These are phyloP conservation scores for Immersiella caudata DNA, from an alignment of 495 filamentous ascomycete genomes.

Conservation along the genomic window DNA sequence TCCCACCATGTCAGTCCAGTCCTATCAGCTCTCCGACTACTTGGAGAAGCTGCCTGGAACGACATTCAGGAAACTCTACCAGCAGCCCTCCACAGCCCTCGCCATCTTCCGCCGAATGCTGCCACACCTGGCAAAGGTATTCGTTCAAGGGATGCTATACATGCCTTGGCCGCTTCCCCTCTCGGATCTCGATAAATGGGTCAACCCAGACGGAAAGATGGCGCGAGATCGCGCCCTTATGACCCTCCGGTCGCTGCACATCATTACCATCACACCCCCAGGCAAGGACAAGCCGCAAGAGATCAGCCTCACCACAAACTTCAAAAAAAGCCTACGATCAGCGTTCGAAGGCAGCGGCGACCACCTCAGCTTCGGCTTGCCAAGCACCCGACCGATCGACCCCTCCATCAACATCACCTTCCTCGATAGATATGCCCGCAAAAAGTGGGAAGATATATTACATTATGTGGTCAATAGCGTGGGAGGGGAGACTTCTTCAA, in stretches of 20 bases:
- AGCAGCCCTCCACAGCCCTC: constrained; percentile 91
- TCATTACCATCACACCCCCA: constrained; percentile 63
- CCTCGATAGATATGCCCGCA: constrained; percentile 83
- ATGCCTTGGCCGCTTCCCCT: constrained; percentile 74
- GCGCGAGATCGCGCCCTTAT: constrained; percentile 80
- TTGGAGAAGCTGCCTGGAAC: constrained; percentile 86
- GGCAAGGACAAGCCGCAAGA: constrained; percentile 62
- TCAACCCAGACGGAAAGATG: constrained; percentile 70
- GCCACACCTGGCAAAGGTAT: constrained; percentile 87
- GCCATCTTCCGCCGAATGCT: constrained; percentile 98
- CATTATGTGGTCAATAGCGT: constrained; percentile 83
- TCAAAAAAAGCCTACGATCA: constrained; percentile 73
- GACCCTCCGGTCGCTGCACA: constrained; percentile 80
- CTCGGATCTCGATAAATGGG: constrained; percentile 80
- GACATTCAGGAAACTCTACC: constrained; percentile 87
- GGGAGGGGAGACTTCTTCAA: constrained; percentile 41
- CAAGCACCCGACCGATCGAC: constrained; percentile 62
- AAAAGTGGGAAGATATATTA: constrained; percentile 92
- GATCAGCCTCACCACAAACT: constrained; percentile 72
- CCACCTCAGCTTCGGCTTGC: constrained; percentile 87
- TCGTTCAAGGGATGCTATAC: constrained; percentile 94
- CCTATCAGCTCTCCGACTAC: constrained; percentile 71
- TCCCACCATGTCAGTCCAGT: constrained; percentile 36
- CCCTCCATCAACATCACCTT: constrained; percentile 63
- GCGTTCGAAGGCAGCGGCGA: constrained; percentile 85